Evolutionary conservation across 2,329 filamentous ascomycete species (phyloP).

Genomic region (Bipolaris cookei): DNA sequence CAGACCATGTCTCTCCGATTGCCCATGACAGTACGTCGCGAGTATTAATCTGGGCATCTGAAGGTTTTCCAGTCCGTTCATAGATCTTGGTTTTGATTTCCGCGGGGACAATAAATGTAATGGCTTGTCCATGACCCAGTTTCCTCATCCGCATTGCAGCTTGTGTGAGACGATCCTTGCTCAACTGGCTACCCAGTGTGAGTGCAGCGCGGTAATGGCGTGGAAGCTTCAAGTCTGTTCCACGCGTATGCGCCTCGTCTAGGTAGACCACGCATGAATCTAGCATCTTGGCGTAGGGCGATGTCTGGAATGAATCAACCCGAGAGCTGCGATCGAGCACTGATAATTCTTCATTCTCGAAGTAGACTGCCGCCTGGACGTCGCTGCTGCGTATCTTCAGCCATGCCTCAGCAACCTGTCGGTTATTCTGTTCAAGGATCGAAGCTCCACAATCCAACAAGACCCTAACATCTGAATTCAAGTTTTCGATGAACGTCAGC

Average conservation of each 20-base stretch:
- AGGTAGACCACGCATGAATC: conserved; percentile 70
- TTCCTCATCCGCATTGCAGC: conserved; percentile 62
- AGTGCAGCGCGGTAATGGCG: conserved; percentile 66
- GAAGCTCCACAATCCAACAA: conserved; percentile 75
- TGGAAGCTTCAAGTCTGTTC: conserved; percentile 71
- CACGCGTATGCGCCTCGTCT: conserved; percentile 73
- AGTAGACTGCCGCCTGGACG: conserved; percentile 59
- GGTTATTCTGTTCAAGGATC: conserved; percentile 64
- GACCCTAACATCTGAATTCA: conserved; percentile 58
- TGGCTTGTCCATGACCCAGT: conserved; percentile 69
- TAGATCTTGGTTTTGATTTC: conserved; percentile 66
- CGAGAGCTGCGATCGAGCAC: conserved; percentile 59
- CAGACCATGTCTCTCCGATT: conserved; percentile 63
- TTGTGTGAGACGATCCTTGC: conserved; percentile 73
- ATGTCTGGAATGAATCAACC: conserved; percentile 61
- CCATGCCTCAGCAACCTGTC: conserved; percentile 58
- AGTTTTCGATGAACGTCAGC: conserved; percentile 52
- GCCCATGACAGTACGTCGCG: conserved; percentile 65
- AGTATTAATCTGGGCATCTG: conserved; percentile 50
- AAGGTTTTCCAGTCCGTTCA: conserved; percentile 17
- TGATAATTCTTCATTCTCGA: conserved; percentile 62
- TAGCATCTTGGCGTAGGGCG: conserved; percentile 63
- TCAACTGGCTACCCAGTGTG: conserved; percentile 68
- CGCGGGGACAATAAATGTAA: conserved; percentile 64
- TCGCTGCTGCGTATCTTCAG: conserved; percentile 46